Evolutionary conservation across 2,329 filamentous ascomycete species (phyloP), one percentile per base, ranked within the genome.

Genomic region (Emericellopsis cladophorae): DNA sequence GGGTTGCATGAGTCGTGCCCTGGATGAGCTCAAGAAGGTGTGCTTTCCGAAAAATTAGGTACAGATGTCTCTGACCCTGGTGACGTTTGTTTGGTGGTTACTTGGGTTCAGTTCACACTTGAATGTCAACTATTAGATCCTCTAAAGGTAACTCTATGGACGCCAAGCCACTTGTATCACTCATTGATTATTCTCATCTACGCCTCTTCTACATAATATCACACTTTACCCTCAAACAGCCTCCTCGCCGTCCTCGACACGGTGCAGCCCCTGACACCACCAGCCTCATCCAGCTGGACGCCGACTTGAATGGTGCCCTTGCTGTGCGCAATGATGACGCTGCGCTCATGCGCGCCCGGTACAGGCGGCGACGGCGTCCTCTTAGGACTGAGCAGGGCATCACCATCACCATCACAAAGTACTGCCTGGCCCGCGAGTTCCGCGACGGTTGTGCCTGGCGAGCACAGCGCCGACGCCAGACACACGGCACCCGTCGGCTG

Each of bases 401-500:
- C 40, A 15, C 39, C 42, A 9, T 14, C 33, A 5, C 34, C 24
- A 16, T 21, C 18, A 21, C 18, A 4, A 21, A 21, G 18, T 4
- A 37, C n/a, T 4, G 40, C 40, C 6, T 24, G 10, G 2, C 36
- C 39, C 4, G 45, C 44, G 5, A 56, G 41, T 0, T 50, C 48
- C 2, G 53, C 45, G 0, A 49, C 58, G 4, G 72, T 56, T 54
- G 65, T 68, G 0, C 65, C 65, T 2, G 55, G 44, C 11, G 66
- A 53, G 31, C 59, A 57, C 5, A 64, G 59, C 4, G 68, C 67
- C 2, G 64, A 59, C 4, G 64, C 66, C 12, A 74, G 44, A 11
- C 67, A 66, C 14, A 74, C 56, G 0, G 65, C 69, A 0, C 69
- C 66, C 0, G 71, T 73, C 21, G 72, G 64, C n/a, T 70, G 71